Percentiles rank a stretch among this genome's conserved stretches.
Evolutionary conservation across 192 early-diverging fungal genomes (phyloP).

Genomic region (Helicostylum pulchrum): DNA sequence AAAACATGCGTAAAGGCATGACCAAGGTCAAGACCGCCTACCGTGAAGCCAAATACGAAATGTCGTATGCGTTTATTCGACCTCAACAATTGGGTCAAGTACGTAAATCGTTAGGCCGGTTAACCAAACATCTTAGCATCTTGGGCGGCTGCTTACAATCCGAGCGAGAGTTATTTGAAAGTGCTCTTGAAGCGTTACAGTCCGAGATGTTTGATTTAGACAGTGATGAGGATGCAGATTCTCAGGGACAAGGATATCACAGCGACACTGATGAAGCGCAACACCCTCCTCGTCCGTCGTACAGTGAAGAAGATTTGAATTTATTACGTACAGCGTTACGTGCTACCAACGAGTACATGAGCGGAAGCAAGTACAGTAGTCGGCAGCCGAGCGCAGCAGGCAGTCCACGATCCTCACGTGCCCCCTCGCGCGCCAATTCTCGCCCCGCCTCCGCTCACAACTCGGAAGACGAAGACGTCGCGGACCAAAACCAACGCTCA

Average conservation of each 20-base stretch:
- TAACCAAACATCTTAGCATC: conserved; percentile 34
- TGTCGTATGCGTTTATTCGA: conserved; percentile 32
- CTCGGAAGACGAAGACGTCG: conserved; percentile 13
- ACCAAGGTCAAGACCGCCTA: conserved; percentile 39
- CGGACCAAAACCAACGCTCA: conserved; percentile 30
- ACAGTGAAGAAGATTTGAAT: conserved; percentile 13
- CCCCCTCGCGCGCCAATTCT: conserved; percentile 1
- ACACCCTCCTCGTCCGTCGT: not conserved
- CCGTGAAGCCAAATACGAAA: conserved; percentile 34
- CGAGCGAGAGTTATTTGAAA: conserved; percentile 35
- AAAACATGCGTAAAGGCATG: conserved; percentile 31
- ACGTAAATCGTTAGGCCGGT: conserved; percentile 18
- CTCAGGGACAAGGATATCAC: not conserved
- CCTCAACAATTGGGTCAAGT: conserved; percentile 24
- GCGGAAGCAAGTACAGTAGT: not conserved
- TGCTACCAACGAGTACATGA: conserved; percentile 16
- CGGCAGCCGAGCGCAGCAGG: not conserved
- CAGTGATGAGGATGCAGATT: conserved; percentile 15
- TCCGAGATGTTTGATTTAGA: conserved; percentile 8
- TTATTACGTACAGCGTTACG: conserved; percentile 19
- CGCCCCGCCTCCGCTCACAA: not conserved
- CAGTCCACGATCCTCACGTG: conserved; percentile 1
- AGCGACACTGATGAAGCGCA: not conserved
- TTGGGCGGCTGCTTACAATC: conserved; percentile 31
- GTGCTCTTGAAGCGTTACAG: conserved; percentile 17